Percentiles rank a stretch among this genome's conserved stretches.
These are phyloP conservation scores for Cryptomeria japonica DNA, from an alignment of 75 land plant genomes.

Conservation along the genomic window DNA sequence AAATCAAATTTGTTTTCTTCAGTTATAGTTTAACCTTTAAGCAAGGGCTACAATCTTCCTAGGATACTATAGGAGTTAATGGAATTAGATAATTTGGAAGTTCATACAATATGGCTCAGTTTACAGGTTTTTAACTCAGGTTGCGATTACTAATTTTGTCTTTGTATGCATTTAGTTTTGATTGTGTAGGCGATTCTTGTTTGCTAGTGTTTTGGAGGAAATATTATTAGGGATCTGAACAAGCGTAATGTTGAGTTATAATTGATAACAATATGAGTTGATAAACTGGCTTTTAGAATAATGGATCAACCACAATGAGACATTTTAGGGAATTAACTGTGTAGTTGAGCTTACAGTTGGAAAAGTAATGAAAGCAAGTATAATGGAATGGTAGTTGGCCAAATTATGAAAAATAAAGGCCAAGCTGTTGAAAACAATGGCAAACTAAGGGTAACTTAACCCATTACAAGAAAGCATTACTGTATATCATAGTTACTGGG, in stretches of 20 bases:
- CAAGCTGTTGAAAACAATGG: neutral
- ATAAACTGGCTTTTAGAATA: neutral
- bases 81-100: neutral
- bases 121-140: neutral
- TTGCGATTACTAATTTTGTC: neutral
- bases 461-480: neutral
- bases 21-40: neutral
- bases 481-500: too few species aligned
- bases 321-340: neutral
- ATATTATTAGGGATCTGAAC: neutral
- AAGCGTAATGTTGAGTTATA: neutral
- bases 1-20: neutral
- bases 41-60: neutral
- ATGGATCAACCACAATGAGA: neutral
- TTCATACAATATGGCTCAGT: neutral
- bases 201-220: neutral
- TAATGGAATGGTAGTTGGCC: neutral
- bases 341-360: neutral
- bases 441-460: neutral
- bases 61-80: neutral
- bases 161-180: neutral
- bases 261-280: neutral
- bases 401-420: neutral
- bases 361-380: neutral
- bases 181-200: neutral